Evolutionary conservation across 306 rosid genomes (phyloP).

Genomic region (apple (Malus domestica)): DNA sequence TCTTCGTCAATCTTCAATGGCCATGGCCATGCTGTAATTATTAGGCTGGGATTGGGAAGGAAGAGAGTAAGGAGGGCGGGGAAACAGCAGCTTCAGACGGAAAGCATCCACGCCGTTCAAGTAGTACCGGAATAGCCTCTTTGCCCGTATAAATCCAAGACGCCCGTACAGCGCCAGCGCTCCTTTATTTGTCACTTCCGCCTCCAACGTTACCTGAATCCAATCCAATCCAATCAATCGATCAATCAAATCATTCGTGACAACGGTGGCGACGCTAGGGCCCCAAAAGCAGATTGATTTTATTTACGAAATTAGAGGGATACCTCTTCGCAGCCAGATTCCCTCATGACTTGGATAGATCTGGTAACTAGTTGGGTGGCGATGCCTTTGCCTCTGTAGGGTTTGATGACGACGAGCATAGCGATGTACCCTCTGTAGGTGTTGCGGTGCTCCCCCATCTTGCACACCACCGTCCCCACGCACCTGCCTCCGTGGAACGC

Average conservation of each 20-base stretch:
- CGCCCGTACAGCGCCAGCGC: constrained; percentile 92
- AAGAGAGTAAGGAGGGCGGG: constrained; percentile 38
- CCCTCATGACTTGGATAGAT: constrained; percentile 89
- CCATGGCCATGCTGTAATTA: not conserved
- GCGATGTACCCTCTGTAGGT: constrained; percentile 92
- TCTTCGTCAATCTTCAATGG: not conserved
- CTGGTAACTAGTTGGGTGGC: constrained; percentile 89
- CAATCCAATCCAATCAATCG: not conserved
- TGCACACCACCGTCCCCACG: constrained; percentile 95
- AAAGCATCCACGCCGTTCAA: constrained; percentile 98
- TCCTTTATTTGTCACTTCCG: constrained; percentile 96
- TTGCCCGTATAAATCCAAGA: constrained; percentile 87
- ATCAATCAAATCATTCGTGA: not conserved
- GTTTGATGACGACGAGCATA: constrained; percentile 85
- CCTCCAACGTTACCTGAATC: constrained; percentile 77
- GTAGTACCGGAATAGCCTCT: constrained; percentile 87
- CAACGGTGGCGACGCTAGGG: not conserved
- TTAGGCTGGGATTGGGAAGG: not conserved
- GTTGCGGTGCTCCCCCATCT: constrained; percentile 91
- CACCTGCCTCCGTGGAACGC: constrained; percentile 85
- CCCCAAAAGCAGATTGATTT: not conserved
- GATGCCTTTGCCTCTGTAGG: constrained; percentile 88
- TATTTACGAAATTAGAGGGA: not conserved
- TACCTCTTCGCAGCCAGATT: constrained; percentile 98
- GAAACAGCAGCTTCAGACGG: constrained; percentile 79